These are phyloP conservation scores for Smithsoniella earleae DNA, from an alignment of 163 green algal genomes.

Conservation along the genomic window DNA sequence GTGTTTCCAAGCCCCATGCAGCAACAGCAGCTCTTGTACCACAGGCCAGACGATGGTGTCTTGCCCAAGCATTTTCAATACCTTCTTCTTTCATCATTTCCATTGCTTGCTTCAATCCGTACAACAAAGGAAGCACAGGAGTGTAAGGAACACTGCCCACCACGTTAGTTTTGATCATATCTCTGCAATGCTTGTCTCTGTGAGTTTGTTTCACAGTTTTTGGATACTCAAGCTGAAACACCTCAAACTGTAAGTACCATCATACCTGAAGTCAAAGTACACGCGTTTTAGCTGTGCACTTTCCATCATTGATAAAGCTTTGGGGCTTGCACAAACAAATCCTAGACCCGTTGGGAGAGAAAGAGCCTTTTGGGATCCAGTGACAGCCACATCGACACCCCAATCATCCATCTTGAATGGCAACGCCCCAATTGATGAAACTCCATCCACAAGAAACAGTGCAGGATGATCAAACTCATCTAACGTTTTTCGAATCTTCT, in stretches of 20 bases:
- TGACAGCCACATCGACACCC: conserved; percentile 92
- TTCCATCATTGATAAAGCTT: conserved; percentile 66
- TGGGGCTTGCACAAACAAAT: conserved; percentile 68
- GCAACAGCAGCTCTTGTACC: conserved; percentile 72
- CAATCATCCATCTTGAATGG: conserved; percentile 93
- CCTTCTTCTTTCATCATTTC: conserved; percentile 64
- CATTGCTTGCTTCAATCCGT: conserved; percentile 71
- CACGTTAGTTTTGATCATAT: conserved; percentile 73
- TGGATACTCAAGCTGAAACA: no score
- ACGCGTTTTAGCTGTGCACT: conserved; percentile 62
- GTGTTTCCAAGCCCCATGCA: conserved; percentile 83
- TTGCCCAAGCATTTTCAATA: conserved; percentile 73
- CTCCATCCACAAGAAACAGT: conserved; percentile 83
- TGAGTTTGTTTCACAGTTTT: neutral
- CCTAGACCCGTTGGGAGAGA: conserved; percentile 87
- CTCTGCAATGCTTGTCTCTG: conserved; percentile 25
- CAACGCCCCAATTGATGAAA: conserved; percentile 82
- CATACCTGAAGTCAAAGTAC: conserved; percentile 82
- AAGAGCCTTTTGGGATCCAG: conserved; percentile 91
- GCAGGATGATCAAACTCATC: conserved; percentile 72
- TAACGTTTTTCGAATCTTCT: conserved; percentile 57
- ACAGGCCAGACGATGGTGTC: conserved; percentile 84
- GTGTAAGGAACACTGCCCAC: conserved; percentile 72
- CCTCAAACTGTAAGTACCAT: neutral
- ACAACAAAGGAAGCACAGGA: conserved; percentile 77